These are phyloP conservation scores for Aspergillus pseudoterreus DNA, from an alignment of 2,329 filamentous ascomycete genomes.

Conservation along the genomic window DNA sequence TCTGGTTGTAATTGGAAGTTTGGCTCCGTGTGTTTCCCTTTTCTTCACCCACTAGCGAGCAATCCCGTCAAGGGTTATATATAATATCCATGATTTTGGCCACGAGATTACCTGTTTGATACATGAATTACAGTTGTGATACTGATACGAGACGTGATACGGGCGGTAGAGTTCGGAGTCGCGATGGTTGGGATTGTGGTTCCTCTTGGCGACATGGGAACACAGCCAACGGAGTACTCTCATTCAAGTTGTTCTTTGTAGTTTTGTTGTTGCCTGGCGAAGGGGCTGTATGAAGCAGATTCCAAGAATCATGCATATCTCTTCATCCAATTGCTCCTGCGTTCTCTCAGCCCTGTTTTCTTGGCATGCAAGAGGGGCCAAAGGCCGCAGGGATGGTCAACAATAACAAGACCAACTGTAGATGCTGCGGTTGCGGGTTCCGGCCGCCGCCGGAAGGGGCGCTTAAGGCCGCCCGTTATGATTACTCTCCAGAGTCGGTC, in stretches of 20 bases:
- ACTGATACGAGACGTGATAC: neutral
- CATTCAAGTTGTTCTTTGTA: too few species aligned
- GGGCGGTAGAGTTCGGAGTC: neutral
- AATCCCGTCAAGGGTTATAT: neutral
- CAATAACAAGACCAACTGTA: neutral
- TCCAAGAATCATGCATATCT: neutral
- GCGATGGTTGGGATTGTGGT: too few species aligned
- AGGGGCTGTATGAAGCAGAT: too few species aligned
- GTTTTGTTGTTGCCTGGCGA: too few species aligned
- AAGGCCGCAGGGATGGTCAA: neutral
- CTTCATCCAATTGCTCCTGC: neutral
- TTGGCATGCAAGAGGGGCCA: neutral
- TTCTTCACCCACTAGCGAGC: conserved; percentile 1
- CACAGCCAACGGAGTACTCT: too few species aligned
- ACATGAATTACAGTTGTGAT: neutral
- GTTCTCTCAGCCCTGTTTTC: neutral
- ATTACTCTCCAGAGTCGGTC: too few species aligned
- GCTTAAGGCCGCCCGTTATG: too few species aligned
- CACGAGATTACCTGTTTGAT: neutral
- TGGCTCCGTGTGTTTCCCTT: neutral
- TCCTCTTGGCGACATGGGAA: too few species aligned
- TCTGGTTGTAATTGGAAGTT: neutral
- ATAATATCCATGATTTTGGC: conserved; percentile 6
- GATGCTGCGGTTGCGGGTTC: too few species aligned
- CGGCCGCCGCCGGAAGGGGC: too few species aligned